phyloP scores from a whole-genome alignment of 208 protist genomes.

The Crithidia sp. region DNA sequence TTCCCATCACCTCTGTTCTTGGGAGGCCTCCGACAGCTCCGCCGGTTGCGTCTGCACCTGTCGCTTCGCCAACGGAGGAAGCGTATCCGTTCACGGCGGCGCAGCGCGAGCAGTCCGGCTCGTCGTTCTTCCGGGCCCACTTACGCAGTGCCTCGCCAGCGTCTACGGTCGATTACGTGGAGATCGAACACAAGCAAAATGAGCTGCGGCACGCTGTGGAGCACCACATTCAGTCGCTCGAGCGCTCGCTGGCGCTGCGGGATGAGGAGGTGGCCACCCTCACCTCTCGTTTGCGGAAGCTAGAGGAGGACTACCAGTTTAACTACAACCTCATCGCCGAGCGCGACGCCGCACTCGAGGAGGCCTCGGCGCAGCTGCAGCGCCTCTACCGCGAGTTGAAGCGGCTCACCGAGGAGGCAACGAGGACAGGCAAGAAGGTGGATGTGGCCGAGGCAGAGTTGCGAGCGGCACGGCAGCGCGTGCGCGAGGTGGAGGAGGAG shows the following conservation, averaged over 20 bases:
- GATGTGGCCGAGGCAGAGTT: constrained; percentile 50
- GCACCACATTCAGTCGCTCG: constrained; percentile 72
- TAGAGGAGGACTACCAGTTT: constrained; percentile 92
- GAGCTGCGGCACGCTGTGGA: constrained; percentile 82
- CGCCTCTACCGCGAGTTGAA: constrained; percentile 76
- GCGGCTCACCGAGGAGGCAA: constrained; percentile 52
- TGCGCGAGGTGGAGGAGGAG: constrained; percentile 68
- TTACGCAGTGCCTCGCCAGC: constrained; percentile 23
- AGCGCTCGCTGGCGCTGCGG: constrained; percentile 55
- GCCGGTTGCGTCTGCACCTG: neutral
- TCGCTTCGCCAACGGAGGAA: neutral
- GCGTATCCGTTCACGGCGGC: neutral
- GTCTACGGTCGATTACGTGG: constrained; percentile 63
- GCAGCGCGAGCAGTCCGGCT: constrained; percentile 6
- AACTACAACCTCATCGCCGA: constrained; percentile 90
- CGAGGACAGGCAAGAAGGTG: constrained; percentile 40
- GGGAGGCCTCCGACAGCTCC: constrained; percentile 34
- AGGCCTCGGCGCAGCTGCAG: constrained; percentile 80
- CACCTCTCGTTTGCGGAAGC: constrained; percentile 58
- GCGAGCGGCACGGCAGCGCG: constrained; percentile 42
- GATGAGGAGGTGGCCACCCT: constrained; percentile 73
- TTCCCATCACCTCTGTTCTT: constrained; percentile 30
- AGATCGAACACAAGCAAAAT: constrained; percentile 86
- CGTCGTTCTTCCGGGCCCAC: constrained; percentile 4
- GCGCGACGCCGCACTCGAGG: constrained; percentile 84